Base-by-base conservation (phyloP, 192 early-diverging fungal species). In the Entomortierella chlamydospora region DNA sequence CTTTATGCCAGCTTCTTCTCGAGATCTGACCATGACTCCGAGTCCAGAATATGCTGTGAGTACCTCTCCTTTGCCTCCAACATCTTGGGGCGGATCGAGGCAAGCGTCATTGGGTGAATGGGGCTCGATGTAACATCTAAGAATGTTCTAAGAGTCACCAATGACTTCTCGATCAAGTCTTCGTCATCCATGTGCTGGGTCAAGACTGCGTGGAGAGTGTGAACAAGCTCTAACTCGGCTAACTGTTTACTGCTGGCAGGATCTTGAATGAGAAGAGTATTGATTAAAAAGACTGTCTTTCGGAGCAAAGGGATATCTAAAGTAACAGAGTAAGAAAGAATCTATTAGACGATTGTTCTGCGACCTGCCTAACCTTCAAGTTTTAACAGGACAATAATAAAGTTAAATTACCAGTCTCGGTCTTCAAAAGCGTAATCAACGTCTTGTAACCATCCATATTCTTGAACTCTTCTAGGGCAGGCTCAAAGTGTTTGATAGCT, bases 211-310 rank as follows among this genome's bases (percentile, higher is more conserved):
- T 83, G 81, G n/a, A 90, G 61, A 4, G 82, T 81, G 0, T 81
- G 77, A 10, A 86, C 53, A 50, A 87, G 79, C 20, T 86, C 84
- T 47, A 88, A 69, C 25, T 87, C 65, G 3, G 70, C 72, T 25
- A 91, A 72, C 10, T 81, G 65, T 13, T 74, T 55, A 42, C 85
- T 81, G 52, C 88, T 54, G 12, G 64, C 23, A 18, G 73, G 71
- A 30, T 90, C 82, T 81, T 92, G 87, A n/a, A 88, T 72, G 29
- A 93, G 76, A 30, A 93, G 72, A 7, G 84, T 86, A 45, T 88
- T 90, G 73, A 88, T 83, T 58, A 92, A 67, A 60, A 93, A 93
- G 43, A 91, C 82, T 15, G 81, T 63, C 70, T 91, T 91, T 31
- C 88, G 74, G 23, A 87, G 53, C 12, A 81, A 81, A 3, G 80